These are phyloP conservation scores for Periconia macrospinosa DNA, from an alignment of 2,329 filamentous ascomycete species.

Conservation along the genomic window DNA sequence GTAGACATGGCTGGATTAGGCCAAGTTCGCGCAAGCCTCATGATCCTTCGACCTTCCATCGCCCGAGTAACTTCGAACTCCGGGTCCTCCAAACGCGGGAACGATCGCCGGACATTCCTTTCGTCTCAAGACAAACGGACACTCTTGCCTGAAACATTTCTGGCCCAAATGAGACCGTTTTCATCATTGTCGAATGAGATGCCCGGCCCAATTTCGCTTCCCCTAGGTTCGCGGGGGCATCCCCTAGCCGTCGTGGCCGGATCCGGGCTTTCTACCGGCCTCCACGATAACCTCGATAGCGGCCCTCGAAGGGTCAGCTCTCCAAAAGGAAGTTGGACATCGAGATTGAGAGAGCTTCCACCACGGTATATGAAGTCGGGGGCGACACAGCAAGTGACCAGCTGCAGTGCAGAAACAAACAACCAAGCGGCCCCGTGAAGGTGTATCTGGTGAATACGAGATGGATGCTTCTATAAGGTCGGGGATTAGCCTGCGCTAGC, in stretches of 20 bases:
- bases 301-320: background rate
- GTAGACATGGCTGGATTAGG: background rate
- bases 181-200: background rate
- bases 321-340: background rate
- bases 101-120: background rate
- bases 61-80: background rate
- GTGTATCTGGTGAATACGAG: background rate
- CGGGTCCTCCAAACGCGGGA: background rate
- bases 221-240: background rate
- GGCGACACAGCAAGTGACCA: background rate
- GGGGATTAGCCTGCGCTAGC: background rate
- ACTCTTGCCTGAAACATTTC: background rate
- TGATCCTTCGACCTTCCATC: background rate
- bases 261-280: background rate
- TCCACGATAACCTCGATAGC: background rate
- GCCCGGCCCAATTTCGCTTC: background rate
- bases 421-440: background rate
- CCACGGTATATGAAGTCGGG: too few relatives aligned
- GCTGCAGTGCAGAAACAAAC: background rate
- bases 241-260: background rate
- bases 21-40: background rate
- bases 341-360: background rate
- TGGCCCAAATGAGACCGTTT: background rate
- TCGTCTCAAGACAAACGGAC: background rate
- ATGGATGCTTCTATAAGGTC: background rate